Percentiles rank a stretch among this genome's conserved stretches.
Conservation (phyloP, 805 yeast species). For the Lipomyces spencermartinsiae region DNA sequence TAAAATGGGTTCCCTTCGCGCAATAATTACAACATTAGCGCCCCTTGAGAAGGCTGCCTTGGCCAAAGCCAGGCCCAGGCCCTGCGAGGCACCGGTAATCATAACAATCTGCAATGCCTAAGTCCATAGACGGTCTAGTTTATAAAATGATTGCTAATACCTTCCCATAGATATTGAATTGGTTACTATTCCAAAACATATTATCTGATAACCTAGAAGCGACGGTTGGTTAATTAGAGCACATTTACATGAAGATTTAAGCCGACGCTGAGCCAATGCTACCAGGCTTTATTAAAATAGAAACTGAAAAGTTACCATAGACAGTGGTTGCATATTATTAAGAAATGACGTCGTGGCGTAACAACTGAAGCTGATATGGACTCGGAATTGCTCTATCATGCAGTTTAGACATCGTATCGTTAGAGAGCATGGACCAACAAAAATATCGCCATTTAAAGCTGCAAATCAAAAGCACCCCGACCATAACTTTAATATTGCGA, state of each 20-base stretch:
- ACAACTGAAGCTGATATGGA: background rate
- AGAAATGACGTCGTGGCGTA: background rate
- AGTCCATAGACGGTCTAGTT: background rate
- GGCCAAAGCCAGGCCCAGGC: slow-evolving; percentile 84
- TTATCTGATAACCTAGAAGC: background rate
- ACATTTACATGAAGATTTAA: too few species aligned
- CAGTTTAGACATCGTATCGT: too few species aligned
- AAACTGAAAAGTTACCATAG: background rate
- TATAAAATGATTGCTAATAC: background rate
- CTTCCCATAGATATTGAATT: slow-evolving; percentile 16
- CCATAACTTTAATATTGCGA: background rate
- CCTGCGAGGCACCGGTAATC: slow-evolving; percentile 95
- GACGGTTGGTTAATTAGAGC: too few species aligned
- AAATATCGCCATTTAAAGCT: too few species aligned
- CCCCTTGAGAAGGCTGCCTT: slow-evolving; percentile 57
- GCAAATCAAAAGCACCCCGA: background rate
- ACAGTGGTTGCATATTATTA: background rate
- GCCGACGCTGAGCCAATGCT: too few species aligned
- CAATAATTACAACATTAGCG: slow-evolving; percentile 74
- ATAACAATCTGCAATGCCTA: slow-evolving; percentile 58
- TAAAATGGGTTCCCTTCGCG: slow-evolving; percentile 73
- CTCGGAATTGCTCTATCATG: too few species aligned
- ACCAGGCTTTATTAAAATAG: background rate
- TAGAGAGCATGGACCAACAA: too few species aligned
- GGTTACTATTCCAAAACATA: slow-evolving; percentile 10